Evolutionary conservation across 2,329 filamentous ascomycete genomes (phyloP), one percentile per base, ranked within the genome.

Genomic region (Aspergillus neotritici): DNA sequence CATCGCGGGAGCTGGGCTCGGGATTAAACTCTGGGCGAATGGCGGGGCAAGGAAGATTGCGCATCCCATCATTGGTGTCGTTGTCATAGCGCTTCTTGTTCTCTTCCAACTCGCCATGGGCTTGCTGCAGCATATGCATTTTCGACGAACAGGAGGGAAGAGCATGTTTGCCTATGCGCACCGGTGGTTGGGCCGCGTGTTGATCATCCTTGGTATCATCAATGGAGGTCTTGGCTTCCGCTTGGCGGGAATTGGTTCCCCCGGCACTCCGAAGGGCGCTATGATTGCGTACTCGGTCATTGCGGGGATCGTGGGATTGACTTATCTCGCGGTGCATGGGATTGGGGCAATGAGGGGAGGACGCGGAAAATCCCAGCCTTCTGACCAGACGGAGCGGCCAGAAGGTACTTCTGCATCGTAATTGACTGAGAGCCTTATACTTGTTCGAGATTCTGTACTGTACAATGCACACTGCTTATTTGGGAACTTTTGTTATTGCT

Each of bases 141-240:
- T 72, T 64, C 71, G 71, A 40, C 72, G 69, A 49, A 66, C 68
- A 11, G 64, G 66, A 6, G 57, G 57, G 11, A 71, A 73, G 29
- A 73, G 70, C 1, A 48, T 68, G 5, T 73, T 70, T 57, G 74
- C 73, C 0, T 68, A 74, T 47, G n/a, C 60, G 3, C 77, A 81
- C 51, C 65, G 78, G 37, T 80, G 77, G 77, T 53, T 78, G 17
- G 77, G 77, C 13, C 68, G 77, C 4, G 51, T 65, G 21, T 64
- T 72, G 15, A 70, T 80, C 10, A 63, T 70, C 0, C 60, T 79
- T 1, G 77, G 74, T 3, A 74, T 79, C 43, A 66, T 80, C 56
- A 80, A 79, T 53, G 77, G 74, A n/a, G 77, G 76, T 0, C 58
- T 80, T 1, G 77, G 77, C 0, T 68, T 79, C 31, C 60, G 64